Conservation (phyloP, 345 rosid genomes). For the Aegle marmelos region DNA sequence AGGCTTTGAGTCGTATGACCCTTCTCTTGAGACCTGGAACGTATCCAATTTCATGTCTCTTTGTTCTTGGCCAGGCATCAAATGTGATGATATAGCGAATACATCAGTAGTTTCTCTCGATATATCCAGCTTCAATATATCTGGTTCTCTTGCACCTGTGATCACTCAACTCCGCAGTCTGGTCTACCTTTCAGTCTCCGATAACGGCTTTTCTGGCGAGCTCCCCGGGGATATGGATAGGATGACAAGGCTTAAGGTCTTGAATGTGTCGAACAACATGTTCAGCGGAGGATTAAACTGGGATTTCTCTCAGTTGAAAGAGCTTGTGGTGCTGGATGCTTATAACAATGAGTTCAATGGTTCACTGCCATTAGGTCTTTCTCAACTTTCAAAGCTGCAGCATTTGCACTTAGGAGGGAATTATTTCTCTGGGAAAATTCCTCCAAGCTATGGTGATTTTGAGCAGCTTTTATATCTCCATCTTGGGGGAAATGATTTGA, state of each 20-base stretch:
- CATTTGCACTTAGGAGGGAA: slow-evolving; percentile 87
- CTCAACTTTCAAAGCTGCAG: slow-evolving; percentile 40
- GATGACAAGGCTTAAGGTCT: slow-evolving; percentile 44
- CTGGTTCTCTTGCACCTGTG: slow-evolving; percentile 53
- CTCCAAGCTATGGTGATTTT: slow-evolving; percentile 54
- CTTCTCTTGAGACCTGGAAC: slow-evolving; percentile 52
- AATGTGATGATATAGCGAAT: slow-evolving; percentile 38
- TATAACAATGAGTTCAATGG: slow-evolving; percentile 82
- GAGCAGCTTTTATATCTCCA: slow-evolving; percentile 57
- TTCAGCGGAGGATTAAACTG: slow-evolving; percentile 57
- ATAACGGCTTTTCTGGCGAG: slow-evolving; percentile 55
- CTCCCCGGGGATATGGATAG: slow-evolving; percentile 35
- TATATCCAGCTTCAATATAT: slow-evolving; percentile 48
- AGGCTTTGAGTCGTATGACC: slow-evolving; percentile 39
- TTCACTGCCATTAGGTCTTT: slow-evolving; percentile 51
- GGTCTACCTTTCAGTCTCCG: slow-evolving; percentile 41
- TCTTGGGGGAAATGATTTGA: slow-evolving; percentile 74
- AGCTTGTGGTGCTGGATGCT: slow-evolving; percentile 60
- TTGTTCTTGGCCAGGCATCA: slow-evolving; percentile 55
- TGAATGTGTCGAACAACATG: slow-evolving; percentile 72
- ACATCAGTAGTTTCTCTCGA: slow-evolving; percentile 49
- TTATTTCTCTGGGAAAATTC: slow-evolving; percentile 71
- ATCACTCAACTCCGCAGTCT: slow-evolving; percentile 40
- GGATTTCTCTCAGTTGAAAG: slow-evolving; percentile 45
- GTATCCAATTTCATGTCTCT: slow-evolving; percentile 41